Percentiles rank a stretch among this genome's conserved stretches.
phyloP scores from a whole-genome alignment of 2,329 filamentous ascomycete genomes.

The Trichoderma polysporum region DNA sequence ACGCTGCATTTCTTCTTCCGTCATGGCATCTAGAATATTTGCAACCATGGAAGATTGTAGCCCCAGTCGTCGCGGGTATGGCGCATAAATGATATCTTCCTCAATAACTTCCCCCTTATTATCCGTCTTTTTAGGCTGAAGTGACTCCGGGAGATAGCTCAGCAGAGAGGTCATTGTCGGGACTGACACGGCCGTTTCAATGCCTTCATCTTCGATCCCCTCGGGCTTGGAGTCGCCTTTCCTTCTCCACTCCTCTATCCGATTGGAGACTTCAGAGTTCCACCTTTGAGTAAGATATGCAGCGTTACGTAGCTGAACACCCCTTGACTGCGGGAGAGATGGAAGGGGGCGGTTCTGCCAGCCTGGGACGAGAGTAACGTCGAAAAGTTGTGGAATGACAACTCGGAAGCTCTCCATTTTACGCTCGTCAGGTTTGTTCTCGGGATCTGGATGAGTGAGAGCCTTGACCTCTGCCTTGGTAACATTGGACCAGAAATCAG shows the following conservation, averaged over 20 bases:
- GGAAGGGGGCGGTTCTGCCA: slow-evolving; percentile 48
- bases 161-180: slow-evolving; percentile 22
- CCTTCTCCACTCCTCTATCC: slow-evolving; percentile 45
- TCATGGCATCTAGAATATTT: slow-evolving; percentile 45
- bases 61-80: slow-evolving; percentile 42
- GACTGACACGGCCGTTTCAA: slow-evolving; percentile 20
- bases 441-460: slow-evolving; percentile 28
- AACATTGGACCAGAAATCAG: slow-evolving; percentile 41
- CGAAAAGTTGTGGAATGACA: slow-evolving; percentile 52
- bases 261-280: slow-evolving; percentile 46
- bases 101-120: slow-evolving; percentile 18
- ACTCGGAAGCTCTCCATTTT: slow-evolving; percentile 48
- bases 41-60: slow-evolving; percentile 42
- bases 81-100: slow-evolving; percentile 32
- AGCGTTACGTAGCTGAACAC: slow-evolving; percentile 56
- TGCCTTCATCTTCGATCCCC: slow-evolving; percentile 29
- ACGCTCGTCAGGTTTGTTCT: slow-evolving; percentile 30
- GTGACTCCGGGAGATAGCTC: slow-evolving; percentile 23
- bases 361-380: slow-evolving; percentile 54
- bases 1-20: slow-evolving; percentile 48
- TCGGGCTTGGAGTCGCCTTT: slow-evolving; percentile 45
- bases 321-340: slow-evolving; percentile 45
- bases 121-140: slow-evolving; percentile 17
- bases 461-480: slow-evolving; percentile 29
- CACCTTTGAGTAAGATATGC: slow-evolving; percentile 50